A percentile compares a stretch with the other conserved stretches of the same genome.
phyloP scores from a whole-genome alignment of 2,329 filamentous ascomycete species.

The Metarhizium humberi region DNA sequence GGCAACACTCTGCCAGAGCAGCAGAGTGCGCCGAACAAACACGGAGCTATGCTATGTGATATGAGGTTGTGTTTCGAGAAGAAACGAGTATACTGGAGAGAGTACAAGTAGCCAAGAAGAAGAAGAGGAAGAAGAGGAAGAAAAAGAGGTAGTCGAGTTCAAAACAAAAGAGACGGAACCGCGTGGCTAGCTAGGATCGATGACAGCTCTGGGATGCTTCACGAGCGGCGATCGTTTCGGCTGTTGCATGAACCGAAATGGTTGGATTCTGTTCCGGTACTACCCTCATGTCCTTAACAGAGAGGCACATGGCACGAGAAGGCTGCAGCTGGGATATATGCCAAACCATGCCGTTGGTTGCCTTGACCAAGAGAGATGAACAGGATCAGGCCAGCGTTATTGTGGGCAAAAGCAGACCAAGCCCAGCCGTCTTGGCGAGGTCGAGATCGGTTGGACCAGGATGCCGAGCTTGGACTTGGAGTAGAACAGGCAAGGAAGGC shows the following conservation, averaged over 20 bases:
- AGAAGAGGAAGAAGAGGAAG: too few relatives aligned
- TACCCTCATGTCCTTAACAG: not conserved
- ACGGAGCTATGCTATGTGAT: not conserved
- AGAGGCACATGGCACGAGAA: not conserved
- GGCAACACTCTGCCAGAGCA: slow-evolving; percentile 1
- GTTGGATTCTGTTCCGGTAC: not conserved
- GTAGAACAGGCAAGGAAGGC: not conserved
- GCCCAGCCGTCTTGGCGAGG: not conserved
- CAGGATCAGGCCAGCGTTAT: not conserved
- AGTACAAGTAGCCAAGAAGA: too few relatives aligned
- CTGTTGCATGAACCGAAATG: not conserved
- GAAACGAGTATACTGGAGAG: too few relatives aligned
- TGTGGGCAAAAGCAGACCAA: not conserved
- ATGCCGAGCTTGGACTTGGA: not conserved
- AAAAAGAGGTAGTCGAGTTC: not conserved
- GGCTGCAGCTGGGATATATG: not conserved
- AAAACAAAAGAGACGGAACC: not conserved
- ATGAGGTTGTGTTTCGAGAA: not conserved
- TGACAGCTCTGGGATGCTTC: not conserved
- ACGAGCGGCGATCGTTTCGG: not conserved
- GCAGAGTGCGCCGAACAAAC: not conserved
- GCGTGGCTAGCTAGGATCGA: too few relatives aligned
- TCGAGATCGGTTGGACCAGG: not conserved
- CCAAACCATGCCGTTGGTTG: not conserved
- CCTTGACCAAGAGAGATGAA: not conserved